phyloP scores from a whole-genome alignment of 768 basidiomycete species.

The Mycena latifolia region DNA sequence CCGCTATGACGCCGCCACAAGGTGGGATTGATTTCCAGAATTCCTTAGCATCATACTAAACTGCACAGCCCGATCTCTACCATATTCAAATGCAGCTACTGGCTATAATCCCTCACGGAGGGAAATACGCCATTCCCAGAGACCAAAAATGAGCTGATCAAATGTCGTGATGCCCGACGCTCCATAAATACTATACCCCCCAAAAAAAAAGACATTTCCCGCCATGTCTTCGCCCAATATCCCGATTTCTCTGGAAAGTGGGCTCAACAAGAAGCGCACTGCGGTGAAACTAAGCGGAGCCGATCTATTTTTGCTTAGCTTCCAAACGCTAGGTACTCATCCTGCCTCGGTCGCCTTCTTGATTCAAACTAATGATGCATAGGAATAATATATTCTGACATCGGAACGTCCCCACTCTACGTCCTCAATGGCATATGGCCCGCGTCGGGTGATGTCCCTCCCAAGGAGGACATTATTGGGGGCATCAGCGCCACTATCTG shows the following conservation, averaged over 20 bases:
- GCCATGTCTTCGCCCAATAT: conserved; percentile 36
- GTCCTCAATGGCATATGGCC: conserved; percentile 77
- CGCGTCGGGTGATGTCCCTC: conserved; percentile 57
- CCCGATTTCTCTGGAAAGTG: conserved; percentile 39
- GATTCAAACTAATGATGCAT: neutral
- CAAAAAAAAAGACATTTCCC: neutral
- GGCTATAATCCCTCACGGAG: conserved; percentile 35
- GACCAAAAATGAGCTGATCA: neutral
- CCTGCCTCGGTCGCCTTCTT: neutral
- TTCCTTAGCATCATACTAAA: too few relatives aligned
- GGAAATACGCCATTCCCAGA: conserved; percentile 48
- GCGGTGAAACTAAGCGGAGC: conserved; percentile 47
- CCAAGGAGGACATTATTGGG: conserved; percentile 72
- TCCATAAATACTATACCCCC: neutral
- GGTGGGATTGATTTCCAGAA: too few relatives aligned
- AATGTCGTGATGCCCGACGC: neutral
- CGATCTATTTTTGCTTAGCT: conserved; percentile 48
- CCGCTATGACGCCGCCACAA: too few relatives aligned
- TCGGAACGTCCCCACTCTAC: conserved; percentile 74
- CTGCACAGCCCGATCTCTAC: too few relatives aligned
- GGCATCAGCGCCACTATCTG: conserved; percentile 74
- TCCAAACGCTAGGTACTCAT: conserved; percentile 47
- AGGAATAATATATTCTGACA: conserved; percentile 65
- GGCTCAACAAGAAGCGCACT: conserved; percentile 45
- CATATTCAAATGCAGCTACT: too few relatives aligned